Percentiles rank a stretch among this genome's conserved stretches.
Conservation (phyloP, 2,329 filamentous ascomycete species). For the Pseudogymnoascus sp. region DNA sequence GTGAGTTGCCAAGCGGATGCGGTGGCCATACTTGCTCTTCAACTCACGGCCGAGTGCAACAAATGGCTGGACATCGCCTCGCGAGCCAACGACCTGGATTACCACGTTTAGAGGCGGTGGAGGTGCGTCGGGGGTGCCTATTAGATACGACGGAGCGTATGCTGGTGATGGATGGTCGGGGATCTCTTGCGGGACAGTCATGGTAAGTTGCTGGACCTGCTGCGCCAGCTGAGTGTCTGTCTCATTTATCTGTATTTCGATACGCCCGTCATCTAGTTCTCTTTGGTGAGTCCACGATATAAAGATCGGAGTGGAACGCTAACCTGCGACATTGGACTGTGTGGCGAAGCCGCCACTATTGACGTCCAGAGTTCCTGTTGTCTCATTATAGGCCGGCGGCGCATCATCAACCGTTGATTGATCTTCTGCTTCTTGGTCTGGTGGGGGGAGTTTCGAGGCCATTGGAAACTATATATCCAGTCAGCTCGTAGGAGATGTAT, state of each 20-base stretch:
- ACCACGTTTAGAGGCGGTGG: constrained; percentile 42
- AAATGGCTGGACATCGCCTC: constrained; percentile 56
- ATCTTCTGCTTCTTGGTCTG: not conserved
- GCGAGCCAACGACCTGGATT: constrained; percentile 51
- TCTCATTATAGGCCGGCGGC: not conserved
- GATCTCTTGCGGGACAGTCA: not conserved
- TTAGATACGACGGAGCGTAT: not conserved
- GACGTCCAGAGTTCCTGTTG: not conserved
- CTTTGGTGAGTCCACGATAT: not conserved
- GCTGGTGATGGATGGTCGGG: not conserved
- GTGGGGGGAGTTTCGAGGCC: not conserved
- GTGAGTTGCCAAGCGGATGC: constrained; percentile 50
- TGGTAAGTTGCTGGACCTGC: not conserved
- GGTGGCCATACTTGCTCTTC: constrained; percentile 41
- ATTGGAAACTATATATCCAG: not conserved
- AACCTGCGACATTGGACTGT: not conserved
- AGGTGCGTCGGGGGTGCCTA: constrained; percentile 23
- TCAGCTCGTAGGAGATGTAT: not conserved
- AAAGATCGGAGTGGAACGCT: not conserved
- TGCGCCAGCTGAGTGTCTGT: not conserved
- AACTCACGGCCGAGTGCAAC: constrained; percentile 47
- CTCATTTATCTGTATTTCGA: constrained; percentile 2
- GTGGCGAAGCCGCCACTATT: not conserved
- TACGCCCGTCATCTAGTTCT: not conserved
- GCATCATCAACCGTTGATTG: not conserved